Conservation (phyloP, 2,329 filamentous ascomycete genomes). For the Acrodontium crateriforme region DNA sequence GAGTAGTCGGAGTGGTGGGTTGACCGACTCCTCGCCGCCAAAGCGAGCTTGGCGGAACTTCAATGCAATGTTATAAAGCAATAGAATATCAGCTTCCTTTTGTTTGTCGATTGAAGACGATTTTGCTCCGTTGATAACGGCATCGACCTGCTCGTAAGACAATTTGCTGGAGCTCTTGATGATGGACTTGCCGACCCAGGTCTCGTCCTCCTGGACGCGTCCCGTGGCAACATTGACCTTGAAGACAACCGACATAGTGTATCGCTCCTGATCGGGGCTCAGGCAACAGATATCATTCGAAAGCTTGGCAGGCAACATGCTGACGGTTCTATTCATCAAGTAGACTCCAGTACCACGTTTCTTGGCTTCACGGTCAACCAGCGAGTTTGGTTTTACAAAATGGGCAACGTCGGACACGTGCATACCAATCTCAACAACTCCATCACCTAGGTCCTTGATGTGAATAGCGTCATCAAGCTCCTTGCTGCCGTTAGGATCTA, state of each 20-base stretch:
- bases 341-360: slow-evolving; percentile 96
- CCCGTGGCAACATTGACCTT: slow-evolving; percentile 73
- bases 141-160: slow-evolving; percentile 73
- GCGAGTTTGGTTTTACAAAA: slow-evolving; percentile 90
- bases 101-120: slow-evolving; percentile 46
- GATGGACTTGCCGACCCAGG: slow-evolving; percentile 86
- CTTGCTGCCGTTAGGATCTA: slow-evolving; percentile 76
- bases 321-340: slow-evolving; percentile 78
- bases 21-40: slow-evolving; percentile 57
- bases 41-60: slow-evolving; percentile 86
- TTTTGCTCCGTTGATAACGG: slow-evolving; percentile 51
- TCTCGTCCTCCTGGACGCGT: slow-evolving; percentile 66
- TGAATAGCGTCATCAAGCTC: slow-evolving; percentile 90
- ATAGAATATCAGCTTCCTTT: slow-evolving; percentile 62
- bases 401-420: slow-evolving; percentile 92
- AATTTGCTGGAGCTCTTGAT: slow-evolving; percentile 85
- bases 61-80: slow-evolving; percentile 65
- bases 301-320: slow-evolving; percentile 73
- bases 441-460: slow-evolving; percentile 69
- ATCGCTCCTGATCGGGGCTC: slow-evolving; percentile 71
- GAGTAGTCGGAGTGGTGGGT: slow-evolving; percentile 74
- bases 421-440: slow-evolving; percentile 83
- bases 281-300: slow-evolving; percentile 81
- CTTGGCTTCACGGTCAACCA: slow-evolving; percentile 93
- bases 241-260: slow-evolving; percentile 88